Evolutionary conservation across 2,329 filamentous ascomycete species (phyloP), one percentile per base, ranked within the genome.

Genomic region (Sodiomyces alkalinus): DNA sequence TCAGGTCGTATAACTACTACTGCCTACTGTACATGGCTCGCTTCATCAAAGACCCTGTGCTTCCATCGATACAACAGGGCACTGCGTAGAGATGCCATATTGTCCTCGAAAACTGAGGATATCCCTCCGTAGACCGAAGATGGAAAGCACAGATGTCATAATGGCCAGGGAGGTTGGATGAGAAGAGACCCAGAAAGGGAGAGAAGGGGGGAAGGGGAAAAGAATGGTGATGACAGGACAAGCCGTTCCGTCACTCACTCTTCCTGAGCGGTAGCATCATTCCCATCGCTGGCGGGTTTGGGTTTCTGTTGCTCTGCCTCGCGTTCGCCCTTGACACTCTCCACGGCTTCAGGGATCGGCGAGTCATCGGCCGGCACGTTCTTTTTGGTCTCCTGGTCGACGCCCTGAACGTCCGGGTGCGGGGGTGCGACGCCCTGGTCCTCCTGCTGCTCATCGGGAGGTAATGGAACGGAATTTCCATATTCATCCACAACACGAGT

Each of bases 401-500:
- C 61, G 20, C 70, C 71, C 38, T 77, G 60, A 7, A 74, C 66
- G 42, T 73, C 68, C 6, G 68, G 68, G 40, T 73, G 68, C 12
- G 68, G 68, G 19, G 68, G 68, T 7, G 68, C 68, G 18, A 70
- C 63, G 21, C 53, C 61, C 15, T 52, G 48, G 7, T 8, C 27
- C 16, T 29, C 21, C 14, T 17, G 9, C 8, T 9, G 15, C 8
- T 26, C 15, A 9, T n/a, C 27, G 10, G 17, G 9, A 10, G 58
- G 56, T 19, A 51, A 41, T 8, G 51, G 49, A n/a, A 93, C 55
- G 46, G 92, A 80, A 39, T 86, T 83, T 34, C 86, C 90, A 23
- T 73, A 52, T 29, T 69, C 70, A 51, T 93, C 83, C 22, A 93
- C 64, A 31, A 96, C 55, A 33, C 82, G 76, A 7, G 85, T 94